Conservation (phyloP, 371 early-diverging fungal species). For the Rhizopus microsporus region DNA sequence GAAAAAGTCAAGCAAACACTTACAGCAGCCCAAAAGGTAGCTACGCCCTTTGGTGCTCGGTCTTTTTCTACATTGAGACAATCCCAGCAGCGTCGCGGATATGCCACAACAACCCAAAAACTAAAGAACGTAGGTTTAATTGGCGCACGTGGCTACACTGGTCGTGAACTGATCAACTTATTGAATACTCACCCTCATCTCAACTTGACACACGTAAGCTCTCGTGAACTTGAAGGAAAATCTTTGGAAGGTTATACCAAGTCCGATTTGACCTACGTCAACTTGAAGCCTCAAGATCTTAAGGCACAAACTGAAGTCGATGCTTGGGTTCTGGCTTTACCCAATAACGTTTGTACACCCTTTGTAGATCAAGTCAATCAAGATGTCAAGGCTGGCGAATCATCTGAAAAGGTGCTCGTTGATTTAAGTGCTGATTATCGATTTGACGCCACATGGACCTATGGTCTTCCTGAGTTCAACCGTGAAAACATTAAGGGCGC, state of each 20-base stretch:
- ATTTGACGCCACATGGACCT: conserved; percentile 85
- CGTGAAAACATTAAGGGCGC: conserved; percentile 60
- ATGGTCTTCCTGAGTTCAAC: conserved; percentile 89
- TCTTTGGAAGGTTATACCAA: conserved; percentile 78
- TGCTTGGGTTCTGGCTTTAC: conserved; percentile 95
- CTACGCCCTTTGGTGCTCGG: conserved; percentile 20
- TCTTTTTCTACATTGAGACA: conserved; percentile 39
- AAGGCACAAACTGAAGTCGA: conserved; percentile 73
- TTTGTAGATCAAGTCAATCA: conserved; percentile 83
- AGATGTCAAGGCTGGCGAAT: conserved; percentile 46
- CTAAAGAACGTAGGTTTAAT: conserved; percentile 83
- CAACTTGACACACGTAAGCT: conserved; percentile 85
- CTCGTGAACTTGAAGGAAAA: conserved; percentile 91
- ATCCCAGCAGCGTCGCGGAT: conserved; percentile 51
- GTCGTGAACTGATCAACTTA: conserved; percentile 89
- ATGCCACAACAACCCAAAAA: conserved; percentile 42
- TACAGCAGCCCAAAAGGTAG: conserved; percentile 19
- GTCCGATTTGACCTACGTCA: conserved; percentile 70
- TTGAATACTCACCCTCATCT: conserved; percentile 85
- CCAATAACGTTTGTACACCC: conserved; percentile 90
- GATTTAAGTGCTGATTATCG: conserved; percentile 95
- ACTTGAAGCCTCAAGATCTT: conserved; percentile 75
- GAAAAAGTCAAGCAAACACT: conserved; percentile 63
- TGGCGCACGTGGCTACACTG: conserved; percentile 96
- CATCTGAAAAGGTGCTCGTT: conserved; percentile 67